phyloP scores from a whole-genome alignment of 805 yeast genomes.

The Wickerhamomyces bovis region DNA sequence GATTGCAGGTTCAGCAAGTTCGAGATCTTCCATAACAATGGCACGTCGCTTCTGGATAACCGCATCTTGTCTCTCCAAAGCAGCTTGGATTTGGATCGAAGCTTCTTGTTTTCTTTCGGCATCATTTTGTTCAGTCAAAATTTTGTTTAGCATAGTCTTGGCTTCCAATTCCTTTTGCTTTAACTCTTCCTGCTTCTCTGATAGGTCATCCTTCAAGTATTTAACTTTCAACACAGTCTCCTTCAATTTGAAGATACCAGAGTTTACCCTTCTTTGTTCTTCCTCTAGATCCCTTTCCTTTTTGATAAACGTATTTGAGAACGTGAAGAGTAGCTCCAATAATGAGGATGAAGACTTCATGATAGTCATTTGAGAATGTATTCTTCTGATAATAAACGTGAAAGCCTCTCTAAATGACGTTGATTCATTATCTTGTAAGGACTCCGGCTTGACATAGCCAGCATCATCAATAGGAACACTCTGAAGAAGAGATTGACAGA shows the following conservation, averaged over 20 bases:
- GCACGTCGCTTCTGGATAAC: conserved; percentile 49
- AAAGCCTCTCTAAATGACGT: background rate
- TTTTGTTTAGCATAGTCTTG: conserved; percentile 57
- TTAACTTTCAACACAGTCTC: conserved; percentile 75
- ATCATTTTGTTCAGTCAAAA: conserved; percentile 83
- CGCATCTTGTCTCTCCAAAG: conserved; percentile 60
- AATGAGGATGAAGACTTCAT: conserved; percentile 47
- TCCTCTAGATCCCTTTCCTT: conserved; percentile 50
- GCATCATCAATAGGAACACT: conserved; percentile 49
- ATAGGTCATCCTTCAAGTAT: conserved; percentile 46
- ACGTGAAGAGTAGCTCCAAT: conserved; percentile 42
- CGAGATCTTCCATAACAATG: conserved; percentile 58
- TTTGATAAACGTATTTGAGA: conserved; percentile 34
- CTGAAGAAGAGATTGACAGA: conserved; percentile 38
- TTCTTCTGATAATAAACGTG: background rate
- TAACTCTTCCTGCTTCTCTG: conserved; percentile 46
- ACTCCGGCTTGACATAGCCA: conserved; percentile 31
- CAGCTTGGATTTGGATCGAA: conserved; percentile 66
- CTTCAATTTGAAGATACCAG: conserved; percentile 67
- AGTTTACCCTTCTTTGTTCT: conserved; percentile 62
- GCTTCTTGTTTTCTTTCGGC: conserved; percentile 89
- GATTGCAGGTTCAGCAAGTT: conserved; percentile 77
- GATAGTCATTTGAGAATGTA: background rate
- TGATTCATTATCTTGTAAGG: background rate
- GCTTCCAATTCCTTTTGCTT: conserved; percentile 62